Percentiles rank a stretch among this genome's conserved stretches.
Evolutionary conservation across 2,329 filamentous ascomycete genomes (phyloP).

Genomic region (Cercospora janseana): DNA sequence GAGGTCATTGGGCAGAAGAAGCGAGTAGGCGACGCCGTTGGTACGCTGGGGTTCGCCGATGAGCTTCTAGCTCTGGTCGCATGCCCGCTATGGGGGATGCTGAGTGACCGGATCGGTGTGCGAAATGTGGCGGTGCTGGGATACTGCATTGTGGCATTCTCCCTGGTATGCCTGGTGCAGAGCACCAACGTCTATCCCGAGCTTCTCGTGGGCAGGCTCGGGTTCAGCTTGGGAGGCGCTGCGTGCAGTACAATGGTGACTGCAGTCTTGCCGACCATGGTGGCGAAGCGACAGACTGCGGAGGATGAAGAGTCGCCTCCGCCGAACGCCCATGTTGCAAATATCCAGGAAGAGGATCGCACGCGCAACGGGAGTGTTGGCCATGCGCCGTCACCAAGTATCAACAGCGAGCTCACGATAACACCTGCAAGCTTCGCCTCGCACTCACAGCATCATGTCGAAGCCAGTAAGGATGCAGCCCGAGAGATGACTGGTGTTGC

Average conservation of each 20-base stretch:
- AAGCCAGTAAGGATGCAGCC: not conserved
- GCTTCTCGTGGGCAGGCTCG: conserved; percentile 74
- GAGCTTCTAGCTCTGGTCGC: conserved; percentile 78
- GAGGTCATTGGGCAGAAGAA: conserved; percentile 73
- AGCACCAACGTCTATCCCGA: conserved; percentile 85
- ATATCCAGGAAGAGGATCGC: conserved; percentile 28
- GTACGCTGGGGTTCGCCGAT: conserved; percentile 80
- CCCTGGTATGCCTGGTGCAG: conserved; percentile 79
- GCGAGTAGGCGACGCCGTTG: conserved; percentile 75
- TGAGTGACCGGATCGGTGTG: conserved; percentile 75
- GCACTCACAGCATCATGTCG: conserved; percentile 22
- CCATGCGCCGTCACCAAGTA: conserved; percentile 63
- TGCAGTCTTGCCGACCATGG: conserved; percentile 77
- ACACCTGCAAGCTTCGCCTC: conserved; percentile 58
- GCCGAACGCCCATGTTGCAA: conserved; percentile 25
- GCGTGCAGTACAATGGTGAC: conserved; percentile 93
- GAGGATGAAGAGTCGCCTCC: conserved; percentile 23
- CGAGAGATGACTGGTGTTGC: conserved; percentile 7
- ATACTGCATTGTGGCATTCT: conserved; percentile 75
- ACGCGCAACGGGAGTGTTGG: conserved; percentile 43
- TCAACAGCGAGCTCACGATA: conserved; percentile 73
- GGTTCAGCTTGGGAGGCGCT: conserved; percentile 90
- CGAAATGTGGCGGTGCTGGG: conserved; percentile 65
- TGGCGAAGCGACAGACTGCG: conserved; percentile 34
- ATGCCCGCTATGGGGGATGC: conserved; percentile 74